Evolutionary conservation across 1,284 basidiomycete species (phyloP).

Genomic region (Vanrija pseudolonga): DNA sequence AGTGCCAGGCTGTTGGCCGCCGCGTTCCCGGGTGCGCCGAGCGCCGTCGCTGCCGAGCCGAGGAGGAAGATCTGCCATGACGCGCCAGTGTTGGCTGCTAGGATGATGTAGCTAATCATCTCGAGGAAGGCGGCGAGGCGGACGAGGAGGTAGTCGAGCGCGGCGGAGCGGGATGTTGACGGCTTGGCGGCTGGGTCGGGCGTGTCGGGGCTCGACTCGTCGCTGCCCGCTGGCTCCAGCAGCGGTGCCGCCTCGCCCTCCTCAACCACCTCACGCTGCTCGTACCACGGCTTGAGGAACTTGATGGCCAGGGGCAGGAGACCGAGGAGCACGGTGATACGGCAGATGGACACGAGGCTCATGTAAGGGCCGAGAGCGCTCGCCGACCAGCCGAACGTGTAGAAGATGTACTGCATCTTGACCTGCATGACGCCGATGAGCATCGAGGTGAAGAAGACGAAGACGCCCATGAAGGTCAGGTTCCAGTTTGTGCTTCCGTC

Average conservation of each 20-base stretch:
- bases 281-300: slow-evolving; percentile 42
- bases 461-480: slow-evolving; percentile 56
- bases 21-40: slow-evolving; percentile 36
- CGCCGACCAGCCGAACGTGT: slow-evolving; percentile 67
- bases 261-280: not conserved
- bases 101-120: slow-evolving; percentile 55
- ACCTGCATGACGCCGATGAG: slow-evolving; percentile 60
- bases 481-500: slow-evolving; percentile 62
- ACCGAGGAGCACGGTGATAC: slow-evolving; percentile 61
- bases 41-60: slow-evolving; percentile 26
- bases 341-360: slow-evolving; percentile 58
- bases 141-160: slow-evolving; percentile 42
- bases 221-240: no score
- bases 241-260: not conserved
- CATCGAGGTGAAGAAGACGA: slow-evolving; percentile 53
- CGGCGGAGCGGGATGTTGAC: slow-evolving; percentile 23
- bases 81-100: slow-evolving; percentile 42
- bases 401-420: slow-evolving; percentile 67
- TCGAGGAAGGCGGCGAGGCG: slow-evolving; percentile 54
- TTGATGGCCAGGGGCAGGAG: slow-evolving; percentile 57
- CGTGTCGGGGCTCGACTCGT: not conserved
- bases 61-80: slow-evolving; percentile 29
- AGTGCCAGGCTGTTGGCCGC: slow-evolving; percentile 46
- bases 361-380: slow-evolving; percentile 75
- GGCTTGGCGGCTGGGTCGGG: slow-evolving; percentile 12